These are phyloP conservation scores for Creolimax fragrantissima DNA, from an alignment of 78 protist species.

Conservation along the genomic window DNA sequence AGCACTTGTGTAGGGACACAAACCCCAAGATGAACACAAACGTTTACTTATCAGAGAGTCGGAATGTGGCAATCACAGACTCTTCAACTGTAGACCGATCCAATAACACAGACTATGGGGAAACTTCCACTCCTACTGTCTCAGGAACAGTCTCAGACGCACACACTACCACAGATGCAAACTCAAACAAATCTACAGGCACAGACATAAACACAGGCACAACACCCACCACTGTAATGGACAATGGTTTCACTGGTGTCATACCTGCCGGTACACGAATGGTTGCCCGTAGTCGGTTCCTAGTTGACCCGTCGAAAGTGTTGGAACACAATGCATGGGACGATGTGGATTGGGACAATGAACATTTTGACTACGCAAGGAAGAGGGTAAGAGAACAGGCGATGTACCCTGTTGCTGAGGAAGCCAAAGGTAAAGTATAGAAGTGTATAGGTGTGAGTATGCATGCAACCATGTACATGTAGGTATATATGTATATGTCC, in stretches of 20 bases:
- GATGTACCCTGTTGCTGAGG: neutral
- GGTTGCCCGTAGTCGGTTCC: neutral
- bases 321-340: constrained; percentile 21
- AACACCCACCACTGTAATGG: neutral
- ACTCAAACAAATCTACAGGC: neutral
- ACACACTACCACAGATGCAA: too few species aligned
- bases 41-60: too few species aligned
- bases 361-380: neutral
- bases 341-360: neutral
- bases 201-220: neutral
- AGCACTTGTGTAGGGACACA: too few species aligned
- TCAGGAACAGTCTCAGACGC: too few species aligned
- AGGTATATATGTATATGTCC: neutral
- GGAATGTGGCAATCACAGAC: too few species aligned
- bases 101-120: too few species aligned
- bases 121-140: too few species aligned
- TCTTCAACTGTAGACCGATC: too few species aligned
- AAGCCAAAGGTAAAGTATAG: neutral
- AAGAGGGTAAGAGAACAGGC: neutral
- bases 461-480: neutral
- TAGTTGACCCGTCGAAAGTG: neutral
- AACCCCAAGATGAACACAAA: too few species aligned
- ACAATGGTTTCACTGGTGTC: neutral
- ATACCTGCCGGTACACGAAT: neutral
- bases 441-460: neutral